phyloP scores from a whole-genome alignment of 176 grass and related monocot species.

The Aegilops umbellulata region DNA sequence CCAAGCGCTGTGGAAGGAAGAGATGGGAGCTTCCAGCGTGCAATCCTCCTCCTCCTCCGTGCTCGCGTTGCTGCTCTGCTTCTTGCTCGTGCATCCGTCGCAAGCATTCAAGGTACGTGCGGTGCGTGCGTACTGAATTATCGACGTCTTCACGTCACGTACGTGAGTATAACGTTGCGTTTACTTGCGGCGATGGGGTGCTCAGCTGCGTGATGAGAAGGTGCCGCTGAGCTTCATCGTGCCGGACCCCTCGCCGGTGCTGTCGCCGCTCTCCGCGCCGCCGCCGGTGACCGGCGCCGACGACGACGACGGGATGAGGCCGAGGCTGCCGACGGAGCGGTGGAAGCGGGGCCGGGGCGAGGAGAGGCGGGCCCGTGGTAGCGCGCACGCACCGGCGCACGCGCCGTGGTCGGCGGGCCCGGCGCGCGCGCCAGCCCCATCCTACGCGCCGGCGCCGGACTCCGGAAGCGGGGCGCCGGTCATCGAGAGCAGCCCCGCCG shows the following conservation, averaged over 20 bases:
- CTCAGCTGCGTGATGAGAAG: constrained; percentile 40
- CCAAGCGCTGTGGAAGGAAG: neutral
- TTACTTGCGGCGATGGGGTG: neutral
- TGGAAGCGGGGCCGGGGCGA: constrained; percentile 25
- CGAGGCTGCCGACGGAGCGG: constrained; percentile 62
- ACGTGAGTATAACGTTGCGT: neutral
- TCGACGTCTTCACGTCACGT: neutral
- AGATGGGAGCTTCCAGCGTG: constrained; percentile 16
- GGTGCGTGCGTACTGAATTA: neutral
- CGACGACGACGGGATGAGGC: constrained; percentile 39
- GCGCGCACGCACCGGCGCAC: neutral
- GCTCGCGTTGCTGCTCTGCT: constrained; percentile 31
- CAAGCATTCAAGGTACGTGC: constrained; percentile 46
- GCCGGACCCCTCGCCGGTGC: constrained; percentile 39
- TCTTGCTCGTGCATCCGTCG: constrained; percentile 15
- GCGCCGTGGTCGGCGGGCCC: constrained; percentile 10
- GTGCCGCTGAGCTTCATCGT: constrained; percentile 46
- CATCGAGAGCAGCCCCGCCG: constrained; percentile 85
- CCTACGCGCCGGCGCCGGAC: constrained; percentile 35
- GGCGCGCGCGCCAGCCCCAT: neutral
- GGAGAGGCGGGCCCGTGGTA: neutral
- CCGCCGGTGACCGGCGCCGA: constrained; percentile 32
- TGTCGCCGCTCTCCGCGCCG: constrained; percentile 26
- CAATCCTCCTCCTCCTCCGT: neutral
- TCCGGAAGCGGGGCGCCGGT: constrained; percentile 38